Evolutionary conservation across 2,329 filamentous ascomycete species (phyloP).

Genomic region (Microdochium bolleyi): DNA sequence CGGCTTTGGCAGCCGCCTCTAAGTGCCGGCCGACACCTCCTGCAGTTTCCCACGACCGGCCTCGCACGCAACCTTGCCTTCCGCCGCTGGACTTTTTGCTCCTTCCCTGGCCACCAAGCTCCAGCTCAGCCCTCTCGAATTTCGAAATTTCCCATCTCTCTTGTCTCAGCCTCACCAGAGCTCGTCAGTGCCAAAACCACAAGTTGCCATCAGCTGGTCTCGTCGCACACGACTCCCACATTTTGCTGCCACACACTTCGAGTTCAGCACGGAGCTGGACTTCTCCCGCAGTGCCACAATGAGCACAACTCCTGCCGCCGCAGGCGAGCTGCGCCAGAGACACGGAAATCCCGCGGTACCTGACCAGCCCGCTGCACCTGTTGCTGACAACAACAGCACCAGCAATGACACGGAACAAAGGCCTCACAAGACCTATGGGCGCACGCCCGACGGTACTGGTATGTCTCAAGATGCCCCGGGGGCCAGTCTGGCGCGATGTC

Average conservation of each 20-base stretch:
- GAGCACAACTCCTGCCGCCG: background rate
- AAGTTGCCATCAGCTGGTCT: no score
- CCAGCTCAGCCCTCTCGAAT: background rate
- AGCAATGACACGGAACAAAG: conserved; percentile 6
- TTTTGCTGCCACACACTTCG: background rate
- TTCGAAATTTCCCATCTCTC: background rate
- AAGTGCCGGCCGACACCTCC: background rate
- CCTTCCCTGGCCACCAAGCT: no score
- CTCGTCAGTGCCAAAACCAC: no score
- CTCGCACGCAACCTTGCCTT: background rate
- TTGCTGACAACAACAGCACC: conserved; percentile 6
- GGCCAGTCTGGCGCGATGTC: background rate
- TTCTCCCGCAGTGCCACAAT: background rate
- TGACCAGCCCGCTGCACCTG: conserved; percentile 5
- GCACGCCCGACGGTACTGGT: conserved; percentile 87
- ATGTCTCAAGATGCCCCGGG: conserved; percentile 28
- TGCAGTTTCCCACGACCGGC: background rate
- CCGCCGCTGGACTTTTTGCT: background rate
- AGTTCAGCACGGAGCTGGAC: background rate
- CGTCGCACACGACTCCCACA: background rate
- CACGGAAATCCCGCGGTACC: conserved; percentile 5
- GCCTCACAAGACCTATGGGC: conserved; percentile 73
- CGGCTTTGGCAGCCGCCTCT: background rate
- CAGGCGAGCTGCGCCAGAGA: conserved; percentile 18
- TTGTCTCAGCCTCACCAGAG: background rate